Evolutionary conservation across 2,329 filamentous ascomycete genomes (phyloP).

Genomic region (Aspergillus brunneoviolaceus): DNA sequence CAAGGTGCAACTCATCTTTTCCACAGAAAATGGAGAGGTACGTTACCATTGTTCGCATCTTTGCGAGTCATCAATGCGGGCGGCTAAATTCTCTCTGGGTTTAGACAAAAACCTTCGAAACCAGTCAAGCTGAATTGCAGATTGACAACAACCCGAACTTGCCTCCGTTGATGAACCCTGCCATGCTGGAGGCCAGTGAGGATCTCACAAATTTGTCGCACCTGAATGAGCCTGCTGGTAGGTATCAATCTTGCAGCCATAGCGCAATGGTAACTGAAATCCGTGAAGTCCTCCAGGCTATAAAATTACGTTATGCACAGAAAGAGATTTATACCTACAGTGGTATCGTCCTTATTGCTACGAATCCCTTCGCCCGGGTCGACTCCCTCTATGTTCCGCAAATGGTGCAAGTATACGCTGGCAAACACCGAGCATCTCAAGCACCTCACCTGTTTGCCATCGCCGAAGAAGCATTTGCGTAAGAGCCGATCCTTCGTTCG

Average conservation of each 20-base stretch:
- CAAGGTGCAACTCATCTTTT: conserved; percentile 84
- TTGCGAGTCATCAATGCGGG: neutral
- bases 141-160: conserved; percentile 74
- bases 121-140: conserved; percentile 72
- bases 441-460: conserved; percentile 98
- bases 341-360: conserved; percentile 96
- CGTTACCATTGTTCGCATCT: conserved; percentile 10
- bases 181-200: conserved; percentile 97
- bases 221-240: conserved; percentile 96
- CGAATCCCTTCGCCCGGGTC: conserved; percentile 95
- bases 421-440: conserved; percentile 93
- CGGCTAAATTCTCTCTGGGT: conserved; percentile 12
- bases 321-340: conserved; percentile 99
- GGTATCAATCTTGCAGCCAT: conserved; percentile 24
- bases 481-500: conserved; percentile 37
- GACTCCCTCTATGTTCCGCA: conserved; percentile 98
- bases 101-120: conserved; percentile 76
- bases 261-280: conserved; percentile 21
- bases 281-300: conserved; percentile 82
- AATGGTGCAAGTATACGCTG: conserved; percentile 99
- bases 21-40: conserved; percentile 92
- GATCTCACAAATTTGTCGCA: conserved; percentile 96
- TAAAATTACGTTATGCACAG: conserved; percentile 92
- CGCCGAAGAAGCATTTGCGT: conserved; percentile 97
- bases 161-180: conserved; percentile 94